Evolutionary conservation across 768 basidiomycete genomes (phyloP), one percentile per base, ranked within the genome.

Genomic region (Paxillus rubicundulus): DNA sequence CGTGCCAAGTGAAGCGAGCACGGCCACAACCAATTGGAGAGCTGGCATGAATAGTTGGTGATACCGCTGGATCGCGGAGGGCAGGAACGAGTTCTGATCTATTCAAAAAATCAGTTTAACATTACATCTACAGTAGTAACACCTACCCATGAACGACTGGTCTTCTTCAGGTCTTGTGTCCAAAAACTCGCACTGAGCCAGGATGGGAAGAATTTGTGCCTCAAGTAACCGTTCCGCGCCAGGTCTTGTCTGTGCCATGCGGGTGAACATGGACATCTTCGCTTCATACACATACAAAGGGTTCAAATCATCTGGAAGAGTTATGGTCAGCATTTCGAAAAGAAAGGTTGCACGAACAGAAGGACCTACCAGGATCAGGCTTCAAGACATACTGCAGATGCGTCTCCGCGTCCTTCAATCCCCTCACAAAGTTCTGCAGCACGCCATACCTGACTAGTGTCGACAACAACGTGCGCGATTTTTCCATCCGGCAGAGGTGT

Each of bases 251-350:
- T 94, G 87, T 0, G 92, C 83, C 72, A 97, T 82, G 28, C 92
- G 82, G 24, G 88, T 81, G 53, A 98, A 83, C 56, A 97, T 73
- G 4, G 94, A 90, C 82, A 96, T 86, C 70, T 96, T 96, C 13
- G 94, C 83, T 65, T 98, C 96, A 61, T 93, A 98, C 13, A 98
- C 89, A 70, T 97, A 98, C 37, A 95, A 75, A 0, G 92, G 78
- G 61, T 96, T 95, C 28, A 98, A 71, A 53, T 94, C 90, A 57
- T 92, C 96, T 96, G 58, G 1, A 41, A 18, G 20, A 46, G 21
- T 4, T 37, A 17, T 10, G 5, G 10, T 28, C 42, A 39, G 34
- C 36, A 12, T 38, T n/a, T n/a, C 18, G 37, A n/a, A 2, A 40
- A 21, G 7, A 16, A 14, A 7, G 9, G 40, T 30, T 30, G 18